phyloP scores from a whole-genome alignment of 805 yeast species.

The Candida glaebosa region DNA sequence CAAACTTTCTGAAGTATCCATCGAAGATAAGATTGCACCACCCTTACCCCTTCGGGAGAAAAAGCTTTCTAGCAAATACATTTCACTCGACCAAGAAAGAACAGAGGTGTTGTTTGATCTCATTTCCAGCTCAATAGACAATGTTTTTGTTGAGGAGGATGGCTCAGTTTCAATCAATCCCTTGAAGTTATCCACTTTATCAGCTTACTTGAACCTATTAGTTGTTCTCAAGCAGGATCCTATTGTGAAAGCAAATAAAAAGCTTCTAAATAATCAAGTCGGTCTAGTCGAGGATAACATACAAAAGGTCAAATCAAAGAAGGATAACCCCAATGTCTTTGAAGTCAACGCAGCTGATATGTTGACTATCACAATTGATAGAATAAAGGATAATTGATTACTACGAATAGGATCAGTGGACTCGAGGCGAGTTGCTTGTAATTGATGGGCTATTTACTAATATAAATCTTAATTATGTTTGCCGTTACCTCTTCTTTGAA shows the following conservation, averaged over 20 bases:
- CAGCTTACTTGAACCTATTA: conserved; percentile 57
- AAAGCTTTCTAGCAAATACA: conserved; percentile 24
- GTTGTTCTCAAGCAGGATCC: conserved; percentile 26
- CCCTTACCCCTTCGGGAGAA: conserved; percentile 37
- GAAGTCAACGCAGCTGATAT: conserved; percentile 32
- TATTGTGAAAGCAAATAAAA: conserved; percentile 12
- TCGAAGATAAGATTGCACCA: conserved; percentile 9
- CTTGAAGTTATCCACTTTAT: conserved; percentile 38
- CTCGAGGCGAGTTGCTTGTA: too few relatives aligned
- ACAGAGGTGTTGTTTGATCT: conserved; percentile 41
- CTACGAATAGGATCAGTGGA: conserved; percentile 2
- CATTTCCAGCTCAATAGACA: conserved; percentile 34
- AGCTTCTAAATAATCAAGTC: conserved; percentile 13
- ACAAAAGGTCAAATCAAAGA: conserved; percentile 13
- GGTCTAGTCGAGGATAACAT: conserved; percentile 13
- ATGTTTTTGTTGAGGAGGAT: conserved; percentile 24
- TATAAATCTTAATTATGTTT: not conserved
- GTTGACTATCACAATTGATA: conserved; percentile 31
- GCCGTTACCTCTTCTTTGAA: conserved; percentile 19
- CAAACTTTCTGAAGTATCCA: not conserved
- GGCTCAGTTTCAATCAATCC: conserved; percentile 18
- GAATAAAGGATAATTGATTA: conserved; percentile 19
- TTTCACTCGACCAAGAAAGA: conserved; percentile 42
- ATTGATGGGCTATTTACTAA: not conserved
- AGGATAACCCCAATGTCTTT: conserved; percentile 6